phyloP scores from a whole-genome alignment of 164 flowering plant species.

The Liriodendron chinense region DNA sequence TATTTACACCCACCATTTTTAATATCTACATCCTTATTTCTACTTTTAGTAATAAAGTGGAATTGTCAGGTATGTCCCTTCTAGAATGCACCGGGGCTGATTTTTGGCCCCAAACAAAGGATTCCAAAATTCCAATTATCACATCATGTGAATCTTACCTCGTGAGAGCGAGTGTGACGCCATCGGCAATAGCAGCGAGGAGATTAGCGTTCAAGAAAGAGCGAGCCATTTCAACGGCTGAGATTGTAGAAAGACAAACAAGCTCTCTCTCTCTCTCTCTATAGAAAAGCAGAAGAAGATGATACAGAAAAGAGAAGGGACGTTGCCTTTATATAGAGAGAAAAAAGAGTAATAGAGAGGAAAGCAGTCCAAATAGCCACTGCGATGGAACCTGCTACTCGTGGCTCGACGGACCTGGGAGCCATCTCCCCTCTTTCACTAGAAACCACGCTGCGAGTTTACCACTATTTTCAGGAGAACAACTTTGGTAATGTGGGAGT shows the following conservation, averaged over 20 bases:
- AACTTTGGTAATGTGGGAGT: too few species aligned
- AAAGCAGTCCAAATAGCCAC: slow-evolving; percentile 2
- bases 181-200: slow-evolving; percentile 40
- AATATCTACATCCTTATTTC: too few species aligned
- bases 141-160: slow-evolving; percentile 23
- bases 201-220: slow-evolving; percentile 51
- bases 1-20: too few species aligned
- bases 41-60: too few species aligned
- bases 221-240: slow-evolving; percentile 48
- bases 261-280: not conserved
- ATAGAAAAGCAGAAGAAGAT: not conserved
- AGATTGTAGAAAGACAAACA: not conserved
- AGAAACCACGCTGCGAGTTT: too few species aligned
- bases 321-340: slow-evolving; percentile 4
- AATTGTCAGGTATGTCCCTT: too few species aligned
- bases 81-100: too few species aligned
- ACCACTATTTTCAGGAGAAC: too few species aligned
- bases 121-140: too few species aligned
- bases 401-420: not conserved
- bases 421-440: too few species aligned
- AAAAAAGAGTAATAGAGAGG: not conserved
- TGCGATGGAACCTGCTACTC: not conserved
- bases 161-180: slow-evolving; percentile 29
- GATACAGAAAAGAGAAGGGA: not conserved
- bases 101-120: too few species aligned